These are phyloP conservation scores for Pouteria glomerata DNA, from an alignment of 148 eudicot genomes.

Conservation along the genomic window DNA sequence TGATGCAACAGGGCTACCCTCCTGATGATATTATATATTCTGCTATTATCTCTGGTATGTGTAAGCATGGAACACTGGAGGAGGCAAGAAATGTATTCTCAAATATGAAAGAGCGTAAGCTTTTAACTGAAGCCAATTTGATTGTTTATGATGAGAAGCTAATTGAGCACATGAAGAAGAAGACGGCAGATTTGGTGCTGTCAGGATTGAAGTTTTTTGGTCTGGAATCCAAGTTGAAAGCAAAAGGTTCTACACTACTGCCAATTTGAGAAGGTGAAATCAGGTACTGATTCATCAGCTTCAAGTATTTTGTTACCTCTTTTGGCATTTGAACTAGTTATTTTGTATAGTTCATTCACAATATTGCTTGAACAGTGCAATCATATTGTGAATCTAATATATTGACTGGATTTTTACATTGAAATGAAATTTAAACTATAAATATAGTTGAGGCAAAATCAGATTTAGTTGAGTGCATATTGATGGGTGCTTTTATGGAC, in stretches of 20 bases:
- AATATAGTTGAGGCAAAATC: neutral
- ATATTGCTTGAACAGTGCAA: neutral
- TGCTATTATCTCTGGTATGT: constrained; percentile 86
- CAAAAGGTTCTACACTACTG: constrained; percentile 65
- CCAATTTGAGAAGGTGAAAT: constrained; percentile 30
- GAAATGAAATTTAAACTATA: neutral
- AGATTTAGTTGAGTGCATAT: neutral
- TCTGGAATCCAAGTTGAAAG: constrained; percentile 65
- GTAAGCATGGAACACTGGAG: constrained; percentile 81
- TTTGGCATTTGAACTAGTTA: neutral
- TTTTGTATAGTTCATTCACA: neutral
- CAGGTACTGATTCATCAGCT: constrained; percentile 4
- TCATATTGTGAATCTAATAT: neutral
- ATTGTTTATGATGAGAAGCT: constrained; percentile 78
- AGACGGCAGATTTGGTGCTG: constrained; percentile 74
- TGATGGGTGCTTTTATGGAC: too few species aligned
- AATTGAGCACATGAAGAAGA: constrained; percentile 74
- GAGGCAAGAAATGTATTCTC: constrained; percentile 75
- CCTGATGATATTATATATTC: constrained; percentile 53
- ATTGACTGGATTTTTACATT: neutral
- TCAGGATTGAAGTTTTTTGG: constrained; percentile 83
- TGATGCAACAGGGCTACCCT: constrained; percentile 47
- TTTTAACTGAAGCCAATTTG: constrained; percentile 57
- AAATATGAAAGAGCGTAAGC: constrained; percentile 43
- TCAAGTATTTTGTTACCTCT: neutral